Evolutionary conservation across 2,329 filamentous ascomycete genomes (phyloP).

Genomic region (Onygenales sp.): DNA sequence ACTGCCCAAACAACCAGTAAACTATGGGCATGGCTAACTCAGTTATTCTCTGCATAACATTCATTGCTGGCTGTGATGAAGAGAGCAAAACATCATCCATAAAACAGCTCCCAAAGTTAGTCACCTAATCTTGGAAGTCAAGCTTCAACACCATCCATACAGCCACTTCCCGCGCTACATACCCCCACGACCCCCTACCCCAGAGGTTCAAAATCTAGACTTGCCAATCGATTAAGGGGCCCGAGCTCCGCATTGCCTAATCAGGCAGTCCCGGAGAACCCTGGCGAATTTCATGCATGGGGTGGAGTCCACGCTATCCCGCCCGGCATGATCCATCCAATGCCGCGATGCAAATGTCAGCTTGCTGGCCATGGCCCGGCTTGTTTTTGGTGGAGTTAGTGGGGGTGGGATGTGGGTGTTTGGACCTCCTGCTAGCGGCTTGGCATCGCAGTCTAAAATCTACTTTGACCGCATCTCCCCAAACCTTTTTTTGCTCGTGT

Average conservation of each 20-base stretch:
- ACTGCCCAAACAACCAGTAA: too few relatives aligned
- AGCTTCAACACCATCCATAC: too few relatives aligned
- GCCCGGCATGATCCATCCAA: neutral
- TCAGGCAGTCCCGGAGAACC: neutral
- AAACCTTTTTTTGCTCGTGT: neutral
- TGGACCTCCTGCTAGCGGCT: conserved; percentile 2
- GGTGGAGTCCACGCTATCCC: neutral
- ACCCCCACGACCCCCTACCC: neutral
- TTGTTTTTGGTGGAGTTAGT: neutral
- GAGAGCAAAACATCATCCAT: too few relatives aligned
- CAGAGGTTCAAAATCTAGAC: neutral
- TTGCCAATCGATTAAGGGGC: neutral
- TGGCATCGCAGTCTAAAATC: neutral
- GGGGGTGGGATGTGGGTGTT: neutral
- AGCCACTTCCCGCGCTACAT: neutral
- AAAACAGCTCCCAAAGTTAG: too few relatives aligned
- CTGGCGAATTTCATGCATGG: neutral
- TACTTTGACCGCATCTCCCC: neutral
- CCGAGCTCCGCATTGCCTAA: neutral
- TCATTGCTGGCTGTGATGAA: too few relatives aligned
- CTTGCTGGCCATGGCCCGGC: too few relatives aligned
- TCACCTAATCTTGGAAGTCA: too few relatives aligned
- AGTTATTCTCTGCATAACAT: too few relatives aligned
- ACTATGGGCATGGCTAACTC: too few relatives aligned
- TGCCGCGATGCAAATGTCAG: too few relatives aligned